phyloP scores from a whole-genome alignment of 108 stramenopile species.

The Asterionellopsis glacialis region DNA sequence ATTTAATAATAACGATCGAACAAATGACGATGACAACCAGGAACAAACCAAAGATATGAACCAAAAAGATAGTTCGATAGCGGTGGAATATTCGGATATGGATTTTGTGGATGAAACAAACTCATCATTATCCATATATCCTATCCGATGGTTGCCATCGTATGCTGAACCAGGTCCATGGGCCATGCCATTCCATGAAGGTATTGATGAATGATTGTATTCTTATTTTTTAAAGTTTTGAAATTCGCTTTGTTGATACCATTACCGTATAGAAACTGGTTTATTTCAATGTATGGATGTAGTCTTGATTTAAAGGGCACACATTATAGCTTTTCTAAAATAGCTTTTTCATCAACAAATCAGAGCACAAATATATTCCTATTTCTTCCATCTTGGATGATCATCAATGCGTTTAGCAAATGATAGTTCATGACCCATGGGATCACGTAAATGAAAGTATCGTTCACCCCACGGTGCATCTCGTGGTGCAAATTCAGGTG shows the following conservation, averaged over 20 bases:
- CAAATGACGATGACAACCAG: background rate
- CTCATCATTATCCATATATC: slow-evolving; percentile 1
- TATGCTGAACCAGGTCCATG: slow-evolving; percentile 32
- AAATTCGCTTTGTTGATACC: too few species aligned
- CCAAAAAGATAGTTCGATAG: too few species aligned
- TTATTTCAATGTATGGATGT: too few species aligned
- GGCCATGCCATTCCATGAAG: slow-evolving; percentile 29
- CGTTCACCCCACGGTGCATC: background rate
- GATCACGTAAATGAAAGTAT: background rate
- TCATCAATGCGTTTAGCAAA: too few species aligned
- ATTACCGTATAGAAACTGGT: too few species aligned
- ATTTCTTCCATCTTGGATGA: too few species aligned
- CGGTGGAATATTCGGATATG: background rate
- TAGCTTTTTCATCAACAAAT: background rate
- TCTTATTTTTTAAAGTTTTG: too few species aligned
- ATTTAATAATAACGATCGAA: background rate
- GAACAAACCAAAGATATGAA: background rate
- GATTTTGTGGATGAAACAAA: too few species aligned
- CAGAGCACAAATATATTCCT: too few species aligned
- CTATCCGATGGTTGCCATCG: slow-evolving; percentile 20
- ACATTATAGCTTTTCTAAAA: too few species aligned
- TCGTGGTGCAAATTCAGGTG: background rate
- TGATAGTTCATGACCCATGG: too few species aligned
- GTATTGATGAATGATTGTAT: background rate
- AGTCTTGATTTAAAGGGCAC: too few species aligned